Evolutionary conservation across 78 protist species (phyloP).

Genomic region (Planoprotostelium fungivorum): DNA sequence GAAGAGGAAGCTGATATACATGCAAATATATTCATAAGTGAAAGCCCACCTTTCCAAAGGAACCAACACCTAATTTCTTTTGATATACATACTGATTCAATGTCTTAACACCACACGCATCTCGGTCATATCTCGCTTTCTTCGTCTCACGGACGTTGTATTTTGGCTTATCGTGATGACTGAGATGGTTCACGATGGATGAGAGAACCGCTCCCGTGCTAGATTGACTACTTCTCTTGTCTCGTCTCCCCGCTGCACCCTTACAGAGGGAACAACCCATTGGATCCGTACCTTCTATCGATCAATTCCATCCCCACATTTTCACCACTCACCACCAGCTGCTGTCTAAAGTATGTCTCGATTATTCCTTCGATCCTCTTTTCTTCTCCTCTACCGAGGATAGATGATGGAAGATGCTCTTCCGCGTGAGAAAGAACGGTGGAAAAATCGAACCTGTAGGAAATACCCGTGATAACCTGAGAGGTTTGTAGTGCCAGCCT

Average conservation of each 20-base stretch:
- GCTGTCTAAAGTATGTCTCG: no score
- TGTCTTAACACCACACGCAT: not conserved
- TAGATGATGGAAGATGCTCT: no score
- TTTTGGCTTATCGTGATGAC: not conserved
- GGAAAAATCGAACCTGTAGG: no score
- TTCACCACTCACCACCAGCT: no score
- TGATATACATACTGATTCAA: not conserved
- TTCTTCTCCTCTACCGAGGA: no score
- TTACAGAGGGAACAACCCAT: not conserved
- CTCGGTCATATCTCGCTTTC: not conserved
- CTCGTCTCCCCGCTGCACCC: not conserved
- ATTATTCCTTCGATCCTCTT: no score
- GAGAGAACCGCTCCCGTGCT: not conserved
- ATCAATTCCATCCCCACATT: no score
- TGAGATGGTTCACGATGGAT: not conserved
- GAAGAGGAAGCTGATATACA: not conserved
- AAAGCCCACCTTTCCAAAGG: not conserved
- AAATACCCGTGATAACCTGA: no score
- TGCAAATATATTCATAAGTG: not conserved
- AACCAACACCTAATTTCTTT: not conserved
- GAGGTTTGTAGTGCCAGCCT: no score
- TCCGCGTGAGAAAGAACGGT: no score
- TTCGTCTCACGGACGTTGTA: not conserved
- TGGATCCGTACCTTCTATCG: no score
- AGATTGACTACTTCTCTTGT: not conserved